phyloP scores from a whole-genome alignment of 2,329 filamentous ascomycete species.

The Aspergillus carbonarius region DNA sequence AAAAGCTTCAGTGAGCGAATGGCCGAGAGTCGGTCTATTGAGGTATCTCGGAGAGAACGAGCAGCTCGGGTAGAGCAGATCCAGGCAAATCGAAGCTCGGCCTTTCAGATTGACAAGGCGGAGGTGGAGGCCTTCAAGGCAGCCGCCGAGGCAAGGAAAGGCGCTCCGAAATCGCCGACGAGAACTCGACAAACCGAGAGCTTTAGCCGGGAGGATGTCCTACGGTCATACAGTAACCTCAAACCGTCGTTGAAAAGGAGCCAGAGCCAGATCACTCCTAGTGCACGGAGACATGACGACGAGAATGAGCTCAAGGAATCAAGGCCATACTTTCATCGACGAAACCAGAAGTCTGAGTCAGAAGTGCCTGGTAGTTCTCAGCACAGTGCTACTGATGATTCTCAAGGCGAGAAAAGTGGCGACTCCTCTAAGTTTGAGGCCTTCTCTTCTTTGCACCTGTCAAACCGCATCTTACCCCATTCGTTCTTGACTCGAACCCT shows the following conservation, averaged over 20 bases:
- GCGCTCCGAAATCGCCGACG: slow-evolving; percentile 46
- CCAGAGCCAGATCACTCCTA: slow-evolving; percentile 38
- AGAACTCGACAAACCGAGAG: slow-evolving; percentile 49
- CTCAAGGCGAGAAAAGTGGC: slow-evolving; percentile 18
- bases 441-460: slow-evolving; percentile 81
- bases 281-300: slow-evolving; percentile 18
- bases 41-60: slow-evolving; percentile 40
- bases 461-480: slow-evolving; percentile 79
- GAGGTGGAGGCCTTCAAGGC: slow-evolving; percentile 46
- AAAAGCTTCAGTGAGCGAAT: slow-evolving; percentile 84
- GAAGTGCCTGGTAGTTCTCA: slow-evolving; percentile 14
- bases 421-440: slow-evolving; percentile 72
- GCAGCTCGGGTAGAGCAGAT: slow-evolving; percentile 38
- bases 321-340: slow-evolving; percentile 22
- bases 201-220: slow-evolving; percentile 65
- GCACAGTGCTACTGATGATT: slow-evolving; percentile 16
- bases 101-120: slow-evolving; percentile 43
- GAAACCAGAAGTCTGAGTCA: slow-evolving; percentile 25
- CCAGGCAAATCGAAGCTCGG: slow-evolving; percentile 42
- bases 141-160: slow-evolving; percentile 35
- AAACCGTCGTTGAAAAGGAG: slow-evolving; percentile 35
- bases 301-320: slow-evolving; percentile 15
- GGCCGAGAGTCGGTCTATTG: slow-evolving; percentile 60
- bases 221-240: slow-evolving; percentile 34
- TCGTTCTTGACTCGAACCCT: slow-evolving; percentile 75